phyloP scores from a whole-genome alignment of 2,329 filamentous ascomycete genomes.

The Orbilia javanica region DNA sequence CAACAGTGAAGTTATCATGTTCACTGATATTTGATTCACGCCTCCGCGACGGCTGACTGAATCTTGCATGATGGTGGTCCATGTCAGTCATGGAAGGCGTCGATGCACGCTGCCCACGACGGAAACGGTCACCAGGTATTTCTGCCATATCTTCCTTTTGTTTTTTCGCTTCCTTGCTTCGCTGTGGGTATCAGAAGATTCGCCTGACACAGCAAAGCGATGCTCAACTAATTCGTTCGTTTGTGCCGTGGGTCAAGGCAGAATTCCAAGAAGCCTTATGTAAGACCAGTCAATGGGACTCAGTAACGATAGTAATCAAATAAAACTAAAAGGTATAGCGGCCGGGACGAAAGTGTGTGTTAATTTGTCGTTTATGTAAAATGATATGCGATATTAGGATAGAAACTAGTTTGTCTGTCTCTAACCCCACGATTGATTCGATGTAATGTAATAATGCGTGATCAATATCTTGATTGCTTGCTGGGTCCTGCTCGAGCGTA shows the following conservation, averaged over 20 bases:
- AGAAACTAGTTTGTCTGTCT: slow-evolving; percentile 45
- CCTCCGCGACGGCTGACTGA: slow-evolving; percentile 56
- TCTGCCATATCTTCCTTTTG: slow-evolving; percentile 50
- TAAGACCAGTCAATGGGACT: slow-evolving; percentile 54
- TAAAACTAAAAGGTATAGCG: slow-evolving; percentile 55
- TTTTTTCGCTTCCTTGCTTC: slow-evolving; percentile 37
- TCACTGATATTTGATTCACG: slow-evolving; percentile 58
- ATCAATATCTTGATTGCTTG: slow-evolving; percentile 52
- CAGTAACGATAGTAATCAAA: slow-evolving; percentile 58
- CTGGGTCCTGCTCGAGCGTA: slow-evolving; percentile 40
- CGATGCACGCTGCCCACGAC: slow-evolving; percentile 57
- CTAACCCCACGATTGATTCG: slow-evolving; percentile 48
- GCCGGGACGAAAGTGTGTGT: slow-evolving; percentile 38
- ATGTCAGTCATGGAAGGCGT: slow-evolving; percentile 54
- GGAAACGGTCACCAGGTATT: slow-evolving; percentile 57
- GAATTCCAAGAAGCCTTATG: slow-evolving; percentile 54
- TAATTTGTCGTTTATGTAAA: slow-evolving; percentile 45
- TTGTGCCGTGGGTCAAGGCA: slow-evolving; percentile 56
- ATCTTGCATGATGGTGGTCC: slow-evolving; percentile 57
- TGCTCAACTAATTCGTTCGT: slow-evolving; percentile 45
- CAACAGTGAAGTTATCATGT: slow-evolving; percentile 54
- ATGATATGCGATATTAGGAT: slow-evolving; percentile 40
- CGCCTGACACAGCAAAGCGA: slow-evolving; percentile 43
- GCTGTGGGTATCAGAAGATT: slow-evolving; percentile 35
- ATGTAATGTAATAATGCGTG: slow-evolving; percentile 55